Percentiles rank a stretch among this genome's conserved stretches.
Evolutionary conservation across 768 basidiomycete species (phyloP).

Genomic region (Amanita phalloides): DNA sequence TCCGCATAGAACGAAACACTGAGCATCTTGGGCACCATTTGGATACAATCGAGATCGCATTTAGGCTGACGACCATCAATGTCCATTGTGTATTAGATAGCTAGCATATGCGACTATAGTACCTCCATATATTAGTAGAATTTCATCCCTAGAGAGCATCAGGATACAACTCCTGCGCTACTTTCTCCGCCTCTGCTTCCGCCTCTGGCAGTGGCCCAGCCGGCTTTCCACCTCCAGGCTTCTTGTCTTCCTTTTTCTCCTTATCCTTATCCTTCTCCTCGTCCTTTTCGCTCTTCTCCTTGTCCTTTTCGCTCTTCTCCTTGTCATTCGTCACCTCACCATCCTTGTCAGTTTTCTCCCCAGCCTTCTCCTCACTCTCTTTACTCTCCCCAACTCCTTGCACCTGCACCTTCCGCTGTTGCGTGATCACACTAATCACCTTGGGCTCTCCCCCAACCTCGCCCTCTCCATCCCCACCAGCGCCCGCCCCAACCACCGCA

Average conservation of each 20-base stretch:
- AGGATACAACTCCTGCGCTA: conserved; percentile 44
- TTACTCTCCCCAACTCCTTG: background rate
- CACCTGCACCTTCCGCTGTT: background rate
- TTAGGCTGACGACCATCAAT: background rate
- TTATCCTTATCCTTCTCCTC: conserved; percentile 1
- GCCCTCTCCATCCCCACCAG: conserved; percentile 2
- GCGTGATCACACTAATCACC: conserved; percentile 19
- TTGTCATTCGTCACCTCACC: background rate
- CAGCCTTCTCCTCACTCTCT: conserved; percentile 7
- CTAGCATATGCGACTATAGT: background rate
- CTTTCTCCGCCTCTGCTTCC: conserved; percentile 40
- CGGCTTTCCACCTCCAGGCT: conserved; percentile 8
- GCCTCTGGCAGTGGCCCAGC: conserved; percentile 38
- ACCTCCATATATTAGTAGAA: background rate
- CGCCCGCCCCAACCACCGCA: conserved; percentile 5
- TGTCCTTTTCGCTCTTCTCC: conserved; percentile 3
- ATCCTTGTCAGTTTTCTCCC: conserved; percentile 4
- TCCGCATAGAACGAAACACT: too few species aligned
- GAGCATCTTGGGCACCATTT: too few species aligned
- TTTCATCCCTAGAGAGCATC: conserved; percentile 16
- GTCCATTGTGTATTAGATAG: background rate
- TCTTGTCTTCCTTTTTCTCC: background rate
- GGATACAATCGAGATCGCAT: too few species aligned
- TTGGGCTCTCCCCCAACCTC: conserved; percentile 16
- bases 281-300: conserved; percentile 3